Evolutionary conservation across 768 basidiomycete species (phyloP), one percentile per base, ranked within the genome.

Genomic region (Cantharellus cinnabarinus): DNA sequence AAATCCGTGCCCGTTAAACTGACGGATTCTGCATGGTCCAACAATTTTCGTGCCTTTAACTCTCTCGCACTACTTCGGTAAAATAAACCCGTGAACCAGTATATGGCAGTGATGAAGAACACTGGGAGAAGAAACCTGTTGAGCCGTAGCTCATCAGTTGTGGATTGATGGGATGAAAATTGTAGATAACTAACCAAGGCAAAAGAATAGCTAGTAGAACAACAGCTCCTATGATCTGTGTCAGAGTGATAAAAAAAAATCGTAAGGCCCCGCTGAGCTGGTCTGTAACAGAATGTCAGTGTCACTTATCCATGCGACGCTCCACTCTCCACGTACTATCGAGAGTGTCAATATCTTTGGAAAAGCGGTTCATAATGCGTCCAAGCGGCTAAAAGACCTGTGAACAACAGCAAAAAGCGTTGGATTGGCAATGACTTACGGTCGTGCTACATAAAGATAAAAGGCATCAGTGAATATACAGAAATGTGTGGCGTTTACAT

Each of bases 391-490:
- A 37, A 37, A 20, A 58, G 5, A 52, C 74, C 70, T 0, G 72
- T 73, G 29, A 64, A 76, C 60, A 0, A 41, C 50, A 50, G 62
- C 37, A 5, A 57, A n/a, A 4, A 41, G 29, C 41, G 38, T 29
- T 7, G 35, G 48, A 10, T 7, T 41, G n/a, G 4, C 48, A 34
- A 56, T 15, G 41, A 70, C 59, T 29, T 68, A 62, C 67, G 65
- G 20, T 50, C 48, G 48, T 58, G 20, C 51, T 20, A 50, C 77
- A 68, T 10, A 82, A 63, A 58, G 76, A 70, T 0, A 68, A 72
- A 66, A 82, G 81, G 34, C 82, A 70, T 1, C 73, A 76, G 60
- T 80, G 66, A 82, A 80, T 62, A 79, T 81, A 2, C 79, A 79
- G 15, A 82, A 66, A 3, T 29, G 78, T 71, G 2, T 78, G 79